Base-by-base conservation (phyloP, 1,284 basidiomycete species). In the Anthracocystis setariae region DNA sequence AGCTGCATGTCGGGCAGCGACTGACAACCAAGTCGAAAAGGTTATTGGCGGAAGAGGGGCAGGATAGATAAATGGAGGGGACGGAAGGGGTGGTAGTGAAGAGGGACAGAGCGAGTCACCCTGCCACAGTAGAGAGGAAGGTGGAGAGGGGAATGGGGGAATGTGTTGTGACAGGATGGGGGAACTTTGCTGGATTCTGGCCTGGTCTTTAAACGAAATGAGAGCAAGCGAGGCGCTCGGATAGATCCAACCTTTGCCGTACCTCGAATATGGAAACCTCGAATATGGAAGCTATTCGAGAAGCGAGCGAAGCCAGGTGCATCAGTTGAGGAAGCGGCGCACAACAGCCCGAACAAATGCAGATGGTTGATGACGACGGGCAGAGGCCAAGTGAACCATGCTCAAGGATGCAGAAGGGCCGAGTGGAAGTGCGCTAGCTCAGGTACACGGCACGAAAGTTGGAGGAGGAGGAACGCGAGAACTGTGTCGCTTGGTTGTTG, bases 241-340 rank as follows among this genome's bases (percentile, higher is more conserved):
- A 7, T 13, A 13, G 23, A 10, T 38, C 45, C 20, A 45, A 46
- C 4, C 2, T 37, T 23, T 24, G 51, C 51, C 35, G 51, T 65
- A 46, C 62, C 62, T 65, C 51, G 46, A 25, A 29, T 40, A 50
- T 50, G 37, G 48, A 50, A 50, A 37, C 40, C 62, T 65, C 51
- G 46, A 25, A 29, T 40, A 50, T 50, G 37, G 48, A 50, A 50
- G 48, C 40, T 27, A 40, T 13, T 27, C 33, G 39, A 60, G 53
- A 67, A 67, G 57, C 64, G 64, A 61, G 49, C 42, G 57, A 67
- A 67, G 64, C 64, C 53, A 57, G 49, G 9, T 67, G 64, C 64
- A 61, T 60, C 44, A 21, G 24, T 39, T 20, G 42, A 51, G 38
- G 12, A 38, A 23, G 27, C 42, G 50, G 49, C 38, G 25, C 25